Base-by-base conservation (phyloP, 2,329 filamentous ascomycete genomes). In the Fusarium odoratissimum region DNA sequence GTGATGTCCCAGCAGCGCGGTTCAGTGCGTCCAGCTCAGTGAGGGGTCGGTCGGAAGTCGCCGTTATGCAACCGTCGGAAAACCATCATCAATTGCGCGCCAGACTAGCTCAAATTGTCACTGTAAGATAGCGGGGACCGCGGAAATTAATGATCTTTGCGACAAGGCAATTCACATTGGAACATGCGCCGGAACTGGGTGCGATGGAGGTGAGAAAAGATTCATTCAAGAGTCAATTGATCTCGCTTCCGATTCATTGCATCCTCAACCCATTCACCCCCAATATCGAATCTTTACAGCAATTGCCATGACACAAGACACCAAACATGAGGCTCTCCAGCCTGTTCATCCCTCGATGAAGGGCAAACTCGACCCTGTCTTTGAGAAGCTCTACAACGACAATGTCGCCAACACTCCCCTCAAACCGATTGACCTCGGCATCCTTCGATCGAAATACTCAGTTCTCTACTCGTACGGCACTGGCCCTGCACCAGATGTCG, bases 361-460 rank as follows among this genome's bases (percentile, higher is more conserved):
- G 25, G 82, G 82, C 60, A 83, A 83, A 58, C 78, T 87, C 30
- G 85, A 87, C 75, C 84, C 84, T 9, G 79, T 78, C 46, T 87
- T 86, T 66, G 79, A 86, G 65, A 80, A 84, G 58, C 83, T 87
- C 58, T 87, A 87, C 80, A 86, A 84, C 71, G 78, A 83, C 49
- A 79, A 84, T 66, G 79, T 85, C 54, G 84, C 84, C 67, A 79
- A 83, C 68, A 83, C 80, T 14, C 81, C 81, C 1, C 76, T 79
- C 25, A 77, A 77, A 19, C 83, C 84, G 33, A 83, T 84, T 25
- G 83, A 85, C 59, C 78, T 86, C 11, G 61, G 54, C 4, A 55
- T 80, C 16, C 76, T 86, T 1, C 81, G 84, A 31, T 73, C 76
- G 21, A 83, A 83, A 67, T 86, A 85, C 75, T 85, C 84, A 1